Conservation (phyloP, 805 yeast genomes). For the Yarrowia porcina region DNA sequence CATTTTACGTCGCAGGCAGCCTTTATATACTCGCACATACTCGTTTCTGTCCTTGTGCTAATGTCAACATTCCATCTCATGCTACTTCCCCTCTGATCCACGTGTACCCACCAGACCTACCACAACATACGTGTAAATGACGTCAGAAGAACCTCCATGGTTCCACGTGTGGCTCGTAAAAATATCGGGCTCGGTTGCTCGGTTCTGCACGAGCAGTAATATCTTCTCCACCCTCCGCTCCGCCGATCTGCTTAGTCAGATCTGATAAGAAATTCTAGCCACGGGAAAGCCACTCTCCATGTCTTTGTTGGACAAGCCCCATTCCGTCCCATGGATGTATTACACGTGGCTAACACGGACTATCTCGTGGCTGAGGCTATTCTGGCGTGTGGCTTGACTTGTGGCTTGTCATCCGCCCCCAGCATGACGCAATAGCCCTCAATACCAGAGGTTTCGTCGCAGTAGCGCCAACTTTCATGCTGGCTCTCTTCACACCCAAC, state of each 20-base stretch:
- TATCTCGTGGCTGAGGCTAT: no score
- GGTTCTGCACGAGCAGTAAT: not conserved
- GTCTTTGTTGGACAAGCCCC: no score
- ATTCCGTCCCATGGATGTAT: not conserved
- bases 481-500: not conserved
- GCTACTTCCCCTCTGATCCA: no score
- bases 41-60: no score
- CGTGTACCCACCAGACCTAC: no score
- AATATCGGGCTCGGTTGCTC: not conserved
- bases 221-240: not conserved
- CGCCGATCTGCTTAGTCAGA: conserved; percentile 1
- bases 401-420: not conserved
- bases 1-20: no score
- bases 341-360: not conserved
- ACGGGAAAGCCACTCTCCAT: no score
- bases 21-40: no score
- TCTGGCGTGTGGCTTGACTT: not conserved
- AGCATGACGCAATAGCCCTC: conserved; percentile 1
- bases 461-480: conserved; percentile 13
- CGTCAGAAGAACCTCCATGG: not conserved
- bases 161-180: not conserved
- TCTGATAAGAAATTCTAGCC: no score
- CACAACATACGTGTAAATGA: not conserved
- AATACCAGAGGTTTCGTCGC: not conserved
- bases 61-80: no score